Conservation (phyloP, 352 stramenopile species). For the Globisporangium emineosum region DNA sequence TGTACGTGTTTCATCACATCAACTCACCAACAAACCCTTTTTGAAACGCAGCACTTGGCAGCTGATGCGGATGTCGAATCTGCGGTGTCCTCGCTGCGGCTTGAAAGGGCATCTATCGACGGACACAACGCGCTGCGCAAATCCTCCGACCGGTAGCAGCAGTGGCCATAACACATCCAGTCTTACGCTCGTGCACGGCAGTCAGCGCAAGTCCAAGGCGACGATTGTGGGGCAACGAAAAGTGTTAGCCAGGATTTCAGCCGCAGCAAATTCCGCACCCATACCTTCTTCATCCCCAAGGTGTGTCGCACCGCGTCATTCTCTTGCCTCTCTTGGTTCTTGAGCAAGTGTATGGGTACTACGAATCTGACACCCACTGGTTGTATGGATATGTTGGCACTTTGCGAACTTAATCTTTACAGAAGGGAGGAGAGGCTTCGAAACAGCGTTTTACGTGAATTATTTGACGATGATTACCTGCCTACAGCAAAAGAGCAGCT, state of each 20-base stretch:
- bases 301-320: neutral
- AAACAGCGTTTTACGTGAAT: constrained; percentile 31
- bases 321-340: neutral
- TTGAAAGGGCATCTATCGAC: constrained; percentile 46
- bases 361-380: too few species aligned
- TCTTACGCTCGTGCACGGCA: constrained; percentile 4
- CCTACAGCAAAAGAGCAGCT: constrained; percentile 58
- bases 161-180: constrained; percentile 6
- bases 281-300: neutral
- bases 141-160: constrained; percentile 15
- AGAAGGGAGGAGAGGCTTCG: constrained; percentile 4
- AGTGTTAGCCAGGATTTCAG: constrained; percentile 6
- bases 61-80: constrained; percentile 73
- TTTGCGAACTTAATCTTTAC: neutral
- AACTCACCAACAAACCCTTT: neutral
- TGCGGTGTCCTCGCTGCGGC: constrained; percentile 57
- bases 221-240: constrained; percentile 3
- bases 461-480: constrained; percentile 64
- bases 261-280: neutral
- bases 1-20: neutral
- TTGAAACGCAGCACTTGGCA: constrained; percentile 51
- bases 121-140: constrained; percentile 44
- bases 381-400: neutral
- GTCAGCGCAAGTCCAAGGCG: constrained; percentile 6
- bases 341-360: neutral